Percentiles rank a stretch among this genome's conserved stretches.
These are phyloP conservation scores for Populus pruinosa DNA, from an alignment of 345 rosid genomes.

Conservation along the genomic window DNA sequence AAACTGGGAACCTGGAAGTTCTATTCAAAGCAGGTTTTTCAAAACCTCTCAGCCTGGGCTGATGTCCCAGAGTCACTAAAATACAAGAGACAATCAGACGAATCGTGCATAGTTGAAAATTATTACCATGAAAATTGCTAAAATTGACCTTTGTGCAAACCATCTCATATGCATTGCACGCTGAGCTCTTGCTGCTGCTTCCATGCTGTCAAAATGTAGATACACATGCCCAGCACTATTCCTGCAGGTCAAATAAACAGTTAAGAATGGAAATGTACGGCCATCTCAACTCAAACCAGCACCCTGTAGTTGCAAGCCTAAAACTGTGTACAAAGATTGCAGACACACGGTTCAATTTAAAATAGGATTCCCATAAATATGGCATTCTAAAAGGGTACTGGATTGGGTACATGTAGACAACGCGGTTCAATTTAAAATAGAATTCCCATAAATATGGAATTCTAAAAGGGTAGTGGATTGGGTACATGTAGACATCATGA, in stretches of 20 bases:
- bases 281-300: neutral
- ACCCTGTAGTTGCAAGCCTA: neutral
- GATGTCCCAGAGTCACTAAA: neutral
- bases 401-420: too few relatives aligned
- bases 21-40: neutral
- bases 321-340: neutral
- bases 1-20: neutral
- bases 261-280: neutral
- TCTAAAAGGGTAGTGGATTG: neutral
- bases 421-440: too few relatives aligned
- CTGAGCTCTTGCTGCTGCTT: conserved; percentile 65
- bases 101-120: neutral
- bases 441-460: too few relatives aligned
- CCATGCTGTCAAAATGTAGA: conserved; percentile 59
- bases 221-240: conserved; percentile 77
- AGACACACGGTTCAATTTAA: too few relatives aligned
- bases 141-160: conserved; percentile 83
- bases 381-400: neutral
- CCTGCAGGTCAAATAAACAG: conserved; percentile 34
- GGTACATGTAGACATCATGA: too few relatives aligned
- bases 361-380: neutral
- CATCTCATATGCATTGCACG: conserved; percentile 90
- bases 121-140: conserved; percentile 76
- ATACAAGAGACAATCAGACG: neutral
- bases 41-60: neutral